Conservation (phyloP, 148 eudicot genomes). For the Rhododendron griersonianum region DNA sequence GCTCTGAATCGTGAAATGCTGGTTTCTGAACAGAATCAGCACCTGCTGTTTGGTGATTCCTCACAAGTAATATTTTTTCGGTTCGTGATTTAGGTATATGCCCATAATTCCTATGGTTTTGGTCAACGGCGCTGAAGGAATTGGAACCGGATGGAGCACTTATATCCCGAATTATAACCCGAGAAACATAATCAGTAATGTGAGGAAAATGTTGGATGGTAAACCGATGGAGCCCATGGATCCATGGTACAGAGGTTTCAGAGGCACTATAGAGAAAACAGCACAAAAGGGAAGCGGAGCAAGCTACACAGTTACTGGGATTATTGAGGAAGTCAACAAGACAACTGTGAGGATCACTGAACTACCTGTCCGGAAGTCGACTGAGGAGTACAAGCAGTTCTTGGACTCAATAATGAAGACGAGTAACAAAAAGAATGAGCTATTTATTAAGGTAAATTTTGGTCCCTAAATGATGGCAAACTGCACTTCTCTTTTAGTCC, state of each 20-base stretch:
- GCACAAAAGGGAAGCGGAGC: constrained; percentile 45
- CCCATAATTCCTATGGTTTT: constrained; percentile 83
- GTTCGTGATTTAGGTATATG: constrained; percentile 48
- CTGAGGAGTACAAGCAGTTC: constrained; percentile 83
- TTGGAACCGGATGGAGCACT: constrained; percentile 97
- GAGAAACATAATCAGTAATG: constrained; percentile 61
- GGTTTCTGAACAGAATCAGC: too few species aligned
- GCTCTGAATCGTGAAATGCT: too few species aligned
- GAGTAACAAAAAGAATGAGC: constrained; percentile 50
- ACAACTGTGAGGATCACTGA: constrained; percentile 56
- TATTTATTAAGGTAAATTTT: constrained; percentile 44
- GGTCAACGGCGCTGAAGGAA: constrained; percentile 96
- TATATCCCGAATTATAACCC: constrained; percentile 83
- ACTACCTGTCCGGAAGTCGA: constrained; percentile 77
- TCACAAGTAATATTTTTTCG: too few species aligned
- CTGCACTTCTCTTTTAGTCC: too few species aligned
- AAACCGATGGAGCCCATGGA: constrained; percentile 71
- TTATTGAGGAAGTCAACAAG: constrained; percentile 56
- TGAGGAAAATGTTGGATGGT: constrained; percentile 57
- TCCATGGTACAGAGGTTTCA: constrained; percentile 90
- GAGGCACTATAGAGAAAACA: constrained; percentile 60
- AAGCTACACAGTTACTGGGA: constrained; percentile 62
- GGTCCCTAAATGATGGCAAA: too few species aligned
- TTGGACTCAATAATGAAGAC: constrained; percentile 38
- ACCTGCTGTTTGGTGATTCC: too few species aligned